A percentile compares a stretch with the other conserved stretches of the same genome.
These are phyloP conservation scores for Arabidopsis hybrid DNA, from an alignment of 441 rosid species.

Conservation along the genomic window DNA sequence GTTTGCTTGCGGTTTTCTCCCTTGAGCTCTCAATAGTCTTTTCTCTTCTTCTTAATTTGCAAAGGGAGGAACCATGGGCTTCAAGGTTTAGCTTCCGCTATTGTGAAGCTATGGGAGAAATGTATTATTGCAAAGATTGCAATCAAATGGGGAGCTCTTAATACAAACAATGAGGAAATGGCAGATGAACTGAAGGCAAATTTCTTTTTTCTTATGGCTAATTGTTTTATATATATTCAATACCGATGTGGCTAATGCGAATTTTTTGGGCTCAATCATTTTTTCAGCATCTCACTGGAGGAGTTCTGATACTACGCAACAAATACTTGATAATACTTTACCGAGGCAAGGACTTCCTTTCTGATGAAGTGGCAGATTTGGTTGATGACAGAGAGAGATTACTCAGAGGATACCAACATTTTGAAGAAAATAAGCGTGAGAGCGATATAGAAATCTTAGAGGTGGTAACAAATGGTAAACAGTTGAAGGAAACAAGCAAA, in stretches of 20 bases:
- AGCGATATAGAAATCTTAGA: conserved; percentile 55
- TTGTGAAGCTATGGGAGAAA: conserved; percentile 79
- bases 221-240: conserved; percentile 5
- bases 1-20: conserved; percentile 20
- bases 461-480: conserved; percentile 48
- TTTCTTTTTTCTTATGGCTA: conserved; percentile 4
- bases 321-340: conserved; percentile 74
- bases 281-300: conserved; percentile 82
- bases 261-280: conserved; percentile 9
- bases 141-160: conserved; percentile 83
- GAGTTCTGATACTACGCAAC: conserved; percentile 75
- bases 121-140: conserved; percentile 80
- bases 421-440: conserved; percentile 70
- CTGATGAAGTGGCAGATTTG: conserved; percentile 57
- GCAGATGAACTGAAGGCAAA: conserved; percentile 78
- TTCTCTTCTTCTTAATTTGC: conserved; percentile 37
- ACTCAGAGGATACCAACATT: conserved; percentile 59
- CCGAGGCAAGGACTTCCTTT: conserved; percentile 88
- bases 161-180: conserved; percentile 83
- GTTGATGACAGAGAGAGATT: conserved; percentile 71
- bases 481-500: conserved; percentile 48
- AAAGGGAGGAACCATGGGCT: conserved; percentile 80
- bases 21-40: neutral
- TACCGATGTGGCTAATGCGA: conserved; percentile 9
- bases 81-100: conserved; percentile 88